phyloP scores from a whole-genome alignment of 2,329 filamentous ascomycete species.

The Colletotrichum agaves region DNA sequence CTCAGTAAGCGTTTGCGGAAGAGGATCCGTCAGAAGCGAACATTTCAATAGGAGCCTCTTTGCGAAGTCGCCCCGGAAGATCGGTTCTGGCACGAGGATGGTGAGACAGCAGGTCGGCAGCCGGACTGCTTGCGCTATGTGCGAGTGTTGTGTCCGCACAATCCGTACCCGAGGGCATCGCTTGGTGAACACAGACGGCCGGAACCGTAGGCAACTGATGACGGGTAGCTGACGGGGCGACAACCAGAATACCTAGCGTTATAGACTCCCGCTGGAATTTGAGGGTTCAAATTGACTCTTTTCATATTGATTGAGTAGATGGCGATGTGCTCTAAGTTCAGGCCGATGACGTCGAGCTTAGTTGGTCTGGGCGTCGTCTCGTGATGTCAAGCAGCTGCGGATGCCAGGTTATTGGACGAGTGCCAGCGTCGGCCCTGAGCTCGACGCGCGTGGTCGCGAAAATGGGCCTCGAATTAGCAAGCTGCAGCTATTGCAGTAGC shows the following conservation, averaged over 20 bases:
- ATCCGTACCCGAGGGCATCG: slow-evolving; percentile 3
- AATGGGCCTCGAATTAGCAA: slow-evolving; percentile 24
- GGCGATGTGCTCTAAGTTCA: neutral
- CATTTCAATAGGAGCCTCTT: slow-evolving; percentile 12
- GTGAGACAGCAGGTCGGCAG: slow-evolving; percentile 18
- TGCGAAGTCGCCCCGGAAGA: slow-evolving; percentile 29
- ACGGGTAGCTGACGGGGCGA: neutral
- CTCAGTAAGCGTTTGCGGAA: slow-evolving; percentile 12
- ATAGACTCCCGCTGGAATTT: neutral
- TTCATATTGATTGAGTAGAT: neutral
- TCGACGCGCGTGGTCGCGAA: slow-evolving; percentile 22
- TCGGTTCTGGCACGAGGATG: slow-evolving; percentile 22
- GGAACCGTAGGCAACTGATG: slow-evolving; percentile 7
- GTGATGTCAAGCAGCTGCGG: slow-evolving; percentile 36
- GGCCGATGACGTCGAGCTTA: slow-evolving; percentile 27
- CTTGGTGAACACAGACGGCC: slow-evolving; percentile 15
- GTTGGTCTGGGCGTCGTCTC: slow-evolving; percentile 33
- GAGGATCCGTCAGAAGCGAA: slow-evolving; percentile 13
- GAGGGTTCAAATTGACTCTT: neutral
- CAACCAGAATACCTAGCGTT: slow-evolving; percentile 9
- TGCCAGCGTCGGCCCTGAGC: slow-evolving; percentile 22
- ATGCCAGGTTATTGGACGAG: slow-evolving; percentile 21
- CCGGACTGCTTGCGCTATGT: slow-evolving; percentile 26
- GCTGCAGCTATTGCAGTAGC: slow-evolving; percentile 9
- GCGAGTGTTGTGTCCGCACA: neutral